phyloP scores from a whole-genome alignment of 1,139 yeast species.

The Yamadazyma diddensiae region DNA sequence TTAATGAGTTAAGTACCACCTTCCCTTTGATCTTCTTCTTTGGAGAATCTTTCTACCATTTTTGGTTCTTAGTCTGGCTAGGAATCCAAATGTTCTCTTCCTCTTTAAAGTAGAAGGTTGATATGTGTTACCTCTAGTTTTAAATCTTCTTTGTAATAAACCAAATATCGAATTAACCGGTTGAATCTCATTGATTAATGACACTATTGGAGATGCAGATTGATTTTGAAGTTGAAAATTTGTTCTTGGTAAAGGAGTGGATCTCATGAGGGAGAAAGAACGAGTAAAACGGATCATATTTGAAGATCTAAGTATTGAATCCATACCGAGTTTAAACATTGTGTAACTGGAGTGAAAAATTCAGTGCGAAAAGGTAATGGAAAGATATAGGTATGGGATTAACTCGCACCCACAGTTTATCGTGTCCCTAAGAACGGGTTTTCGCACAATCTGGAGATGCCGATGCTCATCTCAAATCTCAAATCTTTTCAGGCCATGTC shows the following conservation, averaged over 20 bases:
- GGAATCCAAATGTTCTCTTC: conserved; percentile 86
- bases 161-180: conserved; percentile 27
- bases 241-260: conserved; percentile 1
- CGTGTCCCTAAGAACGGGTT: neutral
- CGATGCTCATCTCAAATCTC: conserved; percentile 6
- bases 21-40: conserved; percentile 82
- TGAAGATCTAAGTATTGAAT: neutral
- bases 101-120: conserved; percentile 91
- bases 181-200: conserved; percentile 5
- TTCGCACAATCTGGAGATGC: conserved; percentile 5
- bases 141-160: conserved; percentile 65
- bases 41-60: conserved; percentile 77
- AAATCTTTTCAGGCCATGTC: conserved; percentile 19
- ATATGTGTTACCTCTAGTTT: conserved; percentile 88
- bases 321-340: conserved; percentile 5
- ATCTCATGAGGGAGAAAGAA: conserved; percentile 8
- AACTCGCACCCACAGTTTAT: conserved; percentile 4
- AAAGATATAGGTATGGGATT: neutral
- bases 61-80: conserved; percentile 79
- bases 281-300: conserved; percentile 3
- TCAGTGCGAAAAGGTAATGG: conserved; percentile 1
- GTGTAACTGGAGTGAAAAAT: conserved; percentile 1
- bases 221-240: conserved; percentile 1
- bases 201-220: conserved; percentile 5
- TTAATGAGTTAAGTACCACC: conserved; percentile 89